Evolutionary conservation across 73 alveolate species (phyloP).

Genomic region (Tetrahymena thermophila): DNA sequence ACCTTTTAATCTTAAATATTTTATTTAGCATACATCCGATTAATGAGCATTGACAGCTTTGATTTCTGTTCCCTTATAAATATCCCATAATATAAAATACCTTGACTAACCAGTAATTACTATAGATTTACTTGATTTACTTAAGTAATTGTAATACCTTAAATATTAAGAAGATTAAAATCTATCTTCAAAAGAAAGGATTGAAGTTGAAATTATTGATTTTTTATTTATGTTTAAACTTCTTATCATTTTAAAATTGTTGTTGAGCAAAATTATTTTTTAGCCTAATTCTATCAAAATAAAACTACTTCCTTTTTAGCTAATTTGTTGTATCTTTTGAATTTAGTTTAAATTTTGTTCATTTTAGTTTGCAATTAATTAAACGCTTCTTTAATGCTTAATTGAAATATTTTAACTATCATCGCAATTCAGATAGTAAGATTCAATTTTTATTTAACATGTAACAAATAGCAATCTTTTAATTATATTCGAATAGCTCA

Average conservation of each 20-base stretch:
- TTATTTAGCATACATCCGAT: neutral
- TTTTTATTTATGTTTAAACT: neutral
- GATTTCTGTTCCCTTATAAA: neutral
- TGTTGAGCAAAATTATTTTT: neutral
- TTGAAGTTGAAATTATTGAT: neutral
- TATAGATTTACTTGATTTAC: neutral
- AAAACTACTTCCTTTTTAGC: neutral
- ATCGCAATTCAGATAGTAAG: neutral
- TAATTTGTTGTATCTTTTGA: neutral
- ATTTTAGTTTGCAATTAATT: neutral
- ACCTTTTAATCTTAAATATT: neutral
- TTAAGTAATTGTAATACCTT: neutral
- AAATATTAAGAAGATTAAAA: neutral
- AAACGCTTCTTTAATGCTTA: neutral
- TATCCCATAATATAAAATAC: neutral
- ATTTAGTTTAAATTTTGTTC: neutral
- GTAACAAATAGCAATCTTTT: neutral
- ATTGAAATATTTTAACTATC: neutral
- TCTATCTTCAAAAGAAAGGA: neutral
- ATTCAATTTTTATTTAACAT: neutral
- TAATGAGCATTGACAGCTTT: neutral
- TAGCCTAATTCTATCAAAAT: neutral
- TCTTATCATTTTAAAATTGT: neutral
- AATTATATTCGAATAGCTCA: neutral
- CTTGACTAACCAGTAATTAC: neutral